phyloP scores from a whole-genome alignment of 2,329 filamentous ascomycete species.

The Penicillium griseofulvum region DNA sequence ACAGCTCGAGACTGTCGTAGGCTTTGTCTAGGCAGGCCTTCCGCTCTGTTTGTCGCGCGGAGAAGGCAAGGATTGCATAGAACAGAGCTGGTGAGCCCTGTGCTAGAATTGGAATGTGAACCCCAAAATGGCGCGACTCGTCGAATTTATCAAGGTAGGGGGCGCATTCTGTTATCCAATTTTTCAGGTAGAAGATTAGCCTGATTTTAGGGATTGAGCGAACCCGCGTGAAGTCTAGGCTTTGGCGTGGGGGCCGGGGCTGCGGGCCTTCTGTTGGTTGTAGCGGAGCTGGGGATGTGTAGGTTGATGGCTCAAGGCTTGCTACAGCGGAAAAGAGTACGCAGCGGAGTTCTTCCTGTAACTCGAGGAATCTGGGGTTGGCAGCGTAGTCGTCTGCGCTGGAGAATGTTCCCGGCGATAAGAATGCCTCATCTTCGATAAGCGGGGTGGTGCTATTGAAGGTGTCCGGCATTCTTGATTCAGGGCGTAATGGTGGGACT shows the following conservation, averaged over 20 bases:
- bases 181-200: conserved; percentile 42
- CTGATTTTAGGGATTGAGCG: conserved; percentile 34
- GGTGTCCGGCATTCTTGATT: conserved; percentile 11
- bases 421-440: conserved; percentile 24
- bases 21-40: conserved; percentile 45
- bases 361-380: conserved; percentile 43
- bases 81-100: conserved; percentile 46
- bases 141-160: conserved; percentile 56
- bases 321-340: conserved; percentile 45
- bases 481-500: conserved; percentile 7
- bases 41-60: conserved; percentile 51
- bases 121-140: conserved; percentile 50
- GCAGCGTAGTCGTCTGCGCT: conserved; percentile 27
- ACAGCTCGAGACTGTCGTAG: conserved; percentile 51
- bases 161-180: conserved; percentile 34
- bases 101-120: conserved; percentile 50
- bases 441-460: conserved; percentile 10
- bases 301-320: conserved; percentile 39
- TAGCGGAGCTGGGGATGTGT: conserved; percentile 30
- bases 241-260: conserved; percentile 10
- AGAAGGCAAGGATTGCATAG: conserved; percentile 53
- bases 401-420: conserved; percentile 27
- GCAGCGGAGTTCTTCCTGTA: conserved; percentile 44
- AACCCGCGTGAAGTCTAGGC: conserved; percentile 21
- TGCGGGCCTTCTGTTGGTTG: conserved; percentile 15